Percentiles rank a stretch among this genome's conserved stretches.
Evolutionary conservation across 306 rosid genomes (phyloP).

Genomic region (Vigna mungo): DNA sequence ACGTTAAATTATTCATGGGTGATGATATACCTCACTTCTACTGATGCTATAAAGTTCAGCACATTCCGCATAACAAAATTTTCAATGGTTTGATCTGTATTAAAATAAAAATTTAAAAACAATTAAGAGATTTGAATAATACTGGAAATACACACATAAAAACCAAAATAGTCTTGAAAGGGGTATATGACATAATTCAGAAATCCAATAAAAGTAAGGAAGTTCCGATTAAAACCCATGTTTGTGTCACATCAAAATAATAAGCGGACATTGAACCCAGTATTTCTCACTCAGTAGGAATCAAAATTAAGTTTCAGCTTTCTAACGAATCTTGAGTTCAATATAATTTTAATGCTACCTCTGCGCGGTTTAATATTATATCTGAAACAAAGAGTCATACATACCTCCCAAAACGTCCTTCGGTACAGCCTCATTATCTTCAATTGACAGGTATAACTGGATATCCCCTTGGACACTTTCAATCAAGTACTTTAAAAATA

Average conservation of each 20-base stretch:
- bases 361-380: slow-evolving; percentile 23
- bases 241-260: slow-evolving; percentile 20
- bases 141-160: slow-evolving; percentile 4
- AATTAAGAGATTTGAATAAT: slow-evolving; percentile 20
- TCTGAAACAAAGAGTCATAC: neutral
- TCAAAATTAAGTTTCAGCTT: slow-evolving; percentile 25
- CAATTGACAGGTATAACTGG: slow-evolving; percentile 70
- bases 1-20: slow-evolving; percentile 40
- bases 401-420: slow-evolving; percentile 72
- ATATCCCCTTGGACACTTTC: slow-evolving; percentile 67
- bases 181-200: slow-evolving; percentile 20
- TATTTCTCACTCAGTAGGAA: slow-evolving; percentile 27
- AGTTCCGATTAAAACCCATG: slow-evolving; percentile 27
- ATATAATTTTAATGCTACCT: neutral
- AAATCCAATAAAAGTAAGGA: slow-evolving; percentile 31
- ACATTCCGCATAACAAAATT: slow-evolving; percentile 73
- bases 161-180: neutral
- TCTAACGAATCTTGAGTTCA: slow-evolving; percentile 29
- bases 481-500: slow-evolving; percentile 83
- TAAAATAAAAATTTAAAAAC: slow-evolving; percentile 40
- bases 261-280: neutral
- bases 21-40: slow-evolving; percentile 82
- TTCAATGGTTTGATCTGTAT: slow-evolving; percentile 80
- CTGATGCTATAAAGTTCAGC: slow-evolving; percentile 78
- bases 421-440: slow-evolving; percentile 61